These are phyloP conservation scores for Xylariales sp. DNA, from an alignment of 2,329 filamentous ascomycete species.

Conservation along the genomic window DNA sequence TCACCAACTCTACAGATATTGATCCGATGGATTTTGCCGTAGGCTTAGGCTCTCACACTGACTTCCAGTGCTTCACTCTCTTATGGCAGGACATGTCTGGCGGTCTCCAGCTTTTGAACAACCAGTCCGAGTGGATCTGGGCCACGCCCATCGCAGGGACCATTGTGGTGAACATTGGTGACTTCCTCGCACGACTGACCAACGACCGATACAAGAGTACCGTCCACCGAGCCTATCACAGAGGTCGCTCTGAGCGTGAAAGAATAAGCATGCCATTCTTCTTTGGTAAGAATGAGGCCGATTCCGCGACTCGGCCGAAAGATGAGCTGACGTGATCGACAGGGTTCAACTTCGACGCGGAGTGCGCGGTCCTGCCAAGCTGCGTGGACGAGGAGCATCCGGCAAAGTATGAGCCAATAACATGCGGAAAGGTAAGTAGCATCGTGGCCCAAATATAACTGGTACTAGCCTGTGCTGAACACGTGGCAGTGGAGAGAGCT, in stretches of 20 bases:
- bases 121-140: neutral
- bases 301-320: no score
- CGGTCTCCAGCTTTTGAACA: neutral
- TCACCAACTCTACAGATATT: neutral
- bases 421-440: constrained; percentile 3
- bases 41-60: neutral
- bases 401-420: constrained; percentile 6
- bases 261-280: neutral
- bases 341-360: neutral
- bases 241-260: neutral
- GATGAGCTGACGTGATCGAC: neutral
- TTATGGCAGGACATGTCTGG: neutral
- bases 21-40: no score
- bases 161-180: neutral
- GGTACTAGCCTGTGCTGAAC: no score
- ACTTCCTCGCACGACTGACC: neutral
- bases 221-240: neutral
- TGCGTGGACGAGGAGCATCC: constrained; percentile 4
- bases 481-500: no score
- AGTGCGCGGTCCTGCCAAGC: neutral
- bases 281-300: no score
- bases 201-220: neutral
- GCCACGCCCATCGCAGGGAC: neutral
- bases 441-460: no score
- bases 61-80: neutral